A percentile compares a stretch with the other conserved stretches of the same genome.
phyloP scores from a whole-genome alignment of 108 stramenopile species.

The Cyclostephanos tholiformis region DNA sequence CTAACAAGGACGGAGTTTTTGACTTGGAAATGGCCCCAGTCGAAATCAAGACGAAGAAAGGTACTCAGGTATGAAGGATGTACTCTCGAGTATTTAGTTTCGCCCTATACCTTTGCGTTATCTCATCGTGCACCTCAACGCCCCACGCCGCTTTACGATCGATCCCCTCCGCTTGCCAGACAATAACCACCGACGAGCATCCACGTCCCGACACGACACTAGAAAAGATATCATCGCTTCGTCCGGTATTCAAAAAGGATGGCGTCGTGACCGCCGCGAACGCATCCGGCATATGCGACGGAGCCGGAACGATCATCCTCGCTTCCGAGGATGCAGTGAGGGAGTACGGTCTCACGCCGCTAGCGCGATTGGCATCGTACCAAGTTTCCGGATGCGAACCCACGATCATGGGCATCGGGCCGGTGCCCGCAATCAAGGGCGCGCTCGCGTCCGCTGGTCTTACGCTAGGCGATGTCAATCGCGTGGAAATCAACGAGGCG shows the following conservation, averaged over 20 bases:
- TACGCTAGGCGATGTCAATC: slow-evolving; percentile 90
- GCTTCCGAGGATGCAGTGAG: slow-evolving; percentile 89
- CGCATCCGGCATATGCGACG: slow-evolving; percentile 97
- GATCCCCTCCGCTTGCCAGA: slow-evolving; percentile 21
- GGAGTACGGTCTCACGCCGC: slow-evolving; percentile 84
- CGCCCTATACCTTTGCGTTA: neutral
- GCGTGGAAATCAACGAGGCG: slow-evolving; percentile 99
- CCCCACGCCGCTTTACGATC: neutral
- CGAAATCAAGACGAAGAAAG: slow-evolving; percentile 89
- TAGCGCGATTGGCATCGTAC: slow-evolving; percentile 80
- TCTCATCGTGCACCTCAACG: neutral
- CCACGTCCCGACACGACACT: slow-evolving; percentile 89
- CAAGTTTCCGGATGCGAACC: slow-evolving; percentile 91
- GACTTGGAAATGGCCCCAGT: slow-evolving; percentile 93
- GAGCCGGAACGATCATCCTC: slow-evolving; percentile 92
- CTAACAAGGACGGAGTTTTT: slow-evolving; percentile 82
- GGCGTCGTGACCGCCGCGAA: slow-evolving; percentile 96
- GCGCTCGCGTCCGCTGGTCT: slow-evolving; percentile 83
- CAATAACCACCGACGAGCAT: slow-evolving; percentile 94
- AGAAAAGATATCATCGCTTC: slow-evolving; percentile 87
- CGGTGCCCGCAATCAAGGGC: slow-evolving; percentile 90
- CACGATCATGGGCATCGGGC: slow-evolving; percentile 96
- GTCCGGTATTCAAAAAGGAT: slow-evolving; percentile 94
- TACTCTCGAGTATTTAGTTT: neutral
- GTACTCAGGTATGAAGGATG: slow-evolving; percentile 33